A percentile compares a stretch with the other conserved stretches of the same genome.
phyloP scores from a whole-genome alignment of 345 rosid genomes.

The Lepidium africanum region DNA sequence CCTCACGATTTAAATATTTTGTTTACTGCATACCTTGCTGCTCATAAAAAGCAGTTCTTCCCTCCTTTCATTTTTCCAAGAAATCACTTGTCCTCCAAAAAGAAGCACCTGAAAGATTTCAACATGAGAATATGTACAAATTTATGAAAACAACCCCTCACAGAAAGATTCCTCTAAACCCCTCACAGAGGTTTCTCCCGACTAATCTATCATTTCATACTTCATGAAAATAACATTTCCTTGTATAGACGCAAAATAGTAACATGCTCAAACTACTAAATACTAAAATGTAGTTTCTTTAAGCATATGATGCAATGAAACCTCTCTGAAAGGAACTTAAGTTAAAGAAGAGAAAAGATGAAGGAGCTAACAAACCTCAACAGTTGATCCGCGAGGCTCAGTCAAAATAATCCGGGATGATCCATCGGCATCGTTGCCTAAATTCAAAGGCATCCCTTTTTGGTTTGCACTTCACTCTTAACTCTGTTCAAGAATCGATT shows the following conservation, averaged over 20 bases:
- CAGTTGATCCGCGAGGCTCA: conserved; percentile 79
- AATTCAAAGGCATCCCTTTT: conserved; percentile 60
- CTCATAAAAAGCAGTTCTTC: conserved; percentile 82
- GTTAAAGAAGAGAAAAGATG: background rate
- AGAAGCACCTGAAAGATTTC: conserved; percentile 67
- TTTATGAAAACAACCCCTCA: background rate
- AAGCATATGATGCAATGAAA: background rate
- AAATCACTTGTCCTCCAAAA: conserved; percentile 83
- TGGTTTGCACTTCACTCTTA: conserved; percentile 4
- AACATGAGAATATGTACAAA: background rate
- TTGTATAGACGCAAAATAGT: background rate
- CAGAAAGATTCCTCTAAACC: too few relatives aligned
- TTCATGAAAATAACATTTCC: background rate
- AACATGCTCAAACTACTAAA: background rate
- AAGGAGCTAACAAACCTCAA: conserved; percentile 42
- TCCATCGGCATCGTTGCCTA: conserved; percentile 54
- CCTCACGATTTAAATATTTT: background rate
- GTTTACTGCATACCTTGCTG: conserved; percentile 48
- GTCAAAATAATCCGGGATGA: conserved; percentile 60
- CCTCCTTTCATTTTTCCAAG: conserved; percentile 88
- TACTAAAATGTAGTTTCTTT: background rate
- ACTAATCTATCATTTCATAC: background rate
- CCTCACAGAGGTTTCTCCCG: too few relatives aligned
- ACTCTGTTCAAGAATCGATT: background rate
- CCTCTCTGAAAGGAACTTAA: background rate